A percentile compares a stretch with the other conserved stretches of the same genome.
These are phyloP conservation scores for Fraxinus sp. DNA, from an alignment of 305 asterid genomes.

Conservation along the genomic window DNA sequence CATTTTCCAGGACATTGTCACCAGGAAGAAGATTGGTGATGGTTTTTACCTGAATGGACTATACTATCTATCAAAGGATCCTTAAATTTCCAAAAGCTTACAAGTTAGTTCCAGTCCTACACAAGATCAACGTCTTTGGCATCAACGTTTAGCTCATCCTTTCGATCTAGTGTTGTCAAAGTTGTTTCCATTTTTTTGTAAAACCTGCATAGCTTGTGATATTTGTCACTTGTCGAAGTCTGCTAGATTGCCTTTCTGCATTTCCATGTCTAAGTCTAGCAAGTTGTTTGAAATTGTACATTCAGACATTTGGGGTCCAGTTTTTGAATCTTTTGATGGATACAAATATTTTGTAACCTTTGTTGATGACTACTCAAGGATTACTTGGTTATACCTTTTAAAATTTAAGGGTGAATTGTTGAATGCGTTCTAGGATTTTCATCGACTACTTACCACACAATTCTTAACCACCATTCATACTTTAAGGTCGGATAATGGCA, in stretches of 20 bases:
- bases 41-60: too few species aligned
- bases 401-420: not conserved
- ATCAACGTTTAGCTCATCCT: too few species aligned
- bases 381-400: not conserved
- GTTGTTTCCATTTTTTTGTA: too few species aligned
- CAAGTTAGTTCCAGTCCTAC: too few species aligned
- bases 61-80: too few species aligned
- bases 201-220: too few species aligned
- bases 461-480: not conserved
- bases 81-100: too few species aligned
- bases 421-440: not conserved
- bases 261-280: not conserved
- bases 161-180: too few species aligned
- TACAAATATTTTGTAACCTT: too few species aligned
- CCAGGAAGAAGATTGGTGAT: too few species aligned
- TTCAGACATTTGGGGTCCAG: not conserved
- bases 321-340: not conserved
- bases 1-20: too few species aligned
- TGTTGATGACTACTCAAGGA: not conserved
- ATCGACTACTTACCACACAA: not conserved
- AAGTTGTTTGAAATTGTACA: not conserved
- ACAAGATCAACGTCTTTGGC: too few species aligned
- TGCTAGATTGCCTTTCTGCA: not conserved
- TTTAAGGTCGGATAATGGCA: not conserved
- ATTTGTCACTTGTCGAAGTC: not conserved